Conservation (phyloP, 2,329 filamentous ascomycete genomes). For the Venturia oleaginea region DNA sequence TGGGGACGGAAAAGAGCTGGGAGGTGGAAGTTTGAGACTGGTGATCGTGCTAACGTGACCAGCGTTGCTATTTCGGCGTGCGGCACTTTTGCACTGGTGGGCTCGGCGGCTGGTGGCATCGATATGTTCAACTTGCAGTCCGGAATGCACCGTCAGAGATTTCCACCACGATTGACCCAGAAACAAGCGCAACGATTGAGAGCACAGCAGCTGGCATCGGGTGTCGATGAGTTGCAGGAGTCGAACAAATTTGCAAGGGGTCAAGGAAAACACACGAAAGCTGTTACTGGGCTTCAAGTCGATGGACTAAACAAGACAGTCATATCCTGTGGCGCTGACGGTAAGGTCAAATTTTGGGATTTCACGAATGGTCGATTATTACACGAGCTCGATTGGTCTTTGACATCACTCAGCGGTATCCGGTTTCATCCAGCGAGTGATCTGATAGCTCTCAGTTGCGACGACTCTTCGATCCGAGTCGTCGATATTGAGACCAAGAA, state of each 20-base stretch:
- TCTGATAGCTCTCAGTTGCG: constrained; percentile 78
- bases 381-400: constrained; percentile 75
- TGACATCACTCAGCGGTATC: constrained; percentile 62
- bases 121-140: constrained; percentile 98
- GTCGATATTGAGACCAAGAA: constrained; percentile 86
- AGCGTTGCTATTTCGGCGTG: constrained; percentile 85
- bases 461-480: constrained; percentile 78
- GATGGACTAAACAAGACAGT: constrained; percentile 83
- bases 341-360: constrained; percentile 96
- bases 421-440: constrained; percentile 77
- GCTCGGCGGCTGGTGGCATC: constrained; percentile 71
- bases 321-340: constrained; percentile 81
- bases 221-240: constrained; percentile 32
- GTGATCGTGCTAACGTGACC: constrained; percentile 69
- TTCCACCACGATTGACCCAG: constrained; percentile 69
- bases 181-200: constrained; percentile 70
- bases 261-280: constrained; percentile 66
- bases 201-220: constrained; percentile 50
- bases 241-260: constrained; percentile 35
- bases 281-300: constrained; percentile 77
- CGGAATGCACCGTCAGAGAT: constrained; percentile 76
- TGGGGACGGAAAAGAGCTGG: constrained; percentile 93
- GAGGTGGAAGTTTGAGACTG: constrained; percentile 83
- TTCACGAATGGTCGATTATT: constrained; percentile 73
- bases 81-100: constrained; percentile 86